Evolutionary conservation across 345 rosid genomes (phyloP).

Genomic region (Gossypium mustelinum): DNA sequence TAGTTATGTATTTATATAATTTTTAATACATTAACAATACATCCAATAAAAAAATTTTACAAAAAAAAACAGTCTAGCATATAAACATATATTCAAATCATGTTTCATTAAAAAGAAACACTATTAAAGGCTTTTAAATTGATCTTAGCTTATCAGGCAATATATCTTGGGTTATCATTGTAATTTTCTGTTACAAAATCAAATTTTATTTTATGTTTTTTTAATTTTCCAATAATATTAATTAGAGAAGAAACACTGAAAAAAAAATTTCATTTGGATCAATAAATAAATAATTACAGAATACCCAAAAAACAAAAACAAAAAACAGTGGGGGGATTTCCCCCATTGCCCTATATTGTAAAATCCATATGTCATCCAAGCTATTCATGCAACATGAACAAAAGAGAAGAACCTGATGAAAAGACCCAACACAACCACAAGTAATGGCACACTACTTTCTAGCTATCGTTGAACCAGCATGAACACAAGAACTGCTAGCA

Average conservation of each 20-base stretch:
- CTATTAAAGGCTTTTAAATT: too few relatives aligned
- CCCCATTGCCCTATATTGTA: background rate
- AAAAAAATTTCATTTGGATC: background rate
- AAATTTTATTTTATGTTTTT: too few relatives aligned
- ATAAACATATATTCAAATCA: too few relatives aligned
- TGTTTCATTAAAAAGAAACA: too few relatives aligned
- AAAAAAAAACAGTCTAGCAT: too few relatives aligned
- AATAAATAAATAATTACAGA: constrained; percentile 1
- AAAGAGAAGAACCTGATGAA: constrained; percentile 15
- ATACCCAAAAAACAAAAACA: background rate
- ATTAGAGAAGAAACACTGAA: background rate
- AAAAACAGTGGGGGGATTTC: background rate
- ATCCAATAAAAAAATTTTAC: too few relatives aligned
- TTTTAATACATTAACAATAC: too few relatives aligned
- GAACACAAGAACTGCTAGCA: constrained; percentile 30
- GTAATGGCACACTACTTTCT: background rate
- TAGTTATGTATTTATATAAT: too few relatives aligned
- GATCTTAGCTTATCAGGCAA: too few relatives aligned
- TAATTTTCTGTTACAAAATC: too few relatives aligned
- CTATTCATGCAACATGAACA: constrained; percentile 27
- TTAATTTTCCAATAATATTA: background rate
- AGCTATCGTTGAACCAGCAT: constrained; percentile 38
- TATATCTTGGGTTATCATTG: too few relatives aligned
- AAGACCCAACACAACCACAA: constrained; percentile 12
- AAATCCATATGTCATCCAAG: background rate